Evolutionary conservation across 139 green algal species (phyloP), one percentile per base, ranked within the genome.

Genomic region (Microglena sp.): DNA sequence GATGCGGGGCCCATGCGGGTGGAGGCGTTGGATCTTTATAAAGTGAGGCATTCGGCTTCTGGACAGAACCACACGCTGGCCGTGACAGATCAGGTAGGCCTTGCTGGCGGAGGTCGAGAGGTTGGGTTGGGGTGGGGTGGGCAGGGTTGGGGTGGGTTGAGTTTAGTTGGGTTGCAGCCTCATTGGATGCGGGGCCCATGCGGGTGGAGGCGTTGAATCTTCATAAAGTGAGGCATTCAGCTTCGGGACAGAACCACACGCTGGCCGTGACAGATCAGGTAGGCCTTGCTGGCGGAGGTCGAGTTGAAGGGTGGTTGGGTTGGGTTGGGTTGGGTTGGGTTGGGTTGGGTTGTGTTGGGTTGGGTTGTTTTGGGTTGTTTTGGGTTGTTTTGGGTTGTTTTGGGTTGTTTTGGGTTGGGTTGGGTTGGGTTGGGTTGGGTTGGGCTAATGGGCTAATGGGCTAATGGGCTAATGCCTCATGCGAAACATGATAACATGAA

Each of bases 241-340:
- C 55, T n/a, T 8, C 26, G 7, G 55, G 55, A 8, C 55, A 62
- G 55, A 62, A 15, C 15, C 55, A 62, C n/a, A 35, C 43, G n/a
- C 15, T 62, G 4, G 55, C 30, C 5, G 15, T 62, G 6, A 62
- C 55, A 8, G 55, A 62, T 22, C 55, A 62, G 55, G 55, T 62
- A 21, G 6, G 46, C n/a, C n/a, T n/a, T n/a, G n/a, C n/a, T n/a
- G n/a, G n/a, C n/a, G n/a, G n/a, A n/a, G n/a, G n/a, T n/a, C n/a
- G n/a, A n/a, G n/a, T n/a, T n/a, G n/a, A n/a, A n/a, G n/a, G n/a
- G n/a, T n/a, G n/a, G n/a, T n/a, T n/a, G n/a, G n/a, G n/a, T n/a
- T n/a, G n/a, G n/a, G n/a, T n/a, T n/a, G n/a, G n/a, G n/a, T n/a
- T n/a, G n/a, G n/a, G n/a, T 8, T 15, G 7, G 53, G 53, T 26